These are phyloP conservation scores for Capsicum pubescens DNA, from an alignment of 257 asterid species.

Conservation along the genomic window DNA sequence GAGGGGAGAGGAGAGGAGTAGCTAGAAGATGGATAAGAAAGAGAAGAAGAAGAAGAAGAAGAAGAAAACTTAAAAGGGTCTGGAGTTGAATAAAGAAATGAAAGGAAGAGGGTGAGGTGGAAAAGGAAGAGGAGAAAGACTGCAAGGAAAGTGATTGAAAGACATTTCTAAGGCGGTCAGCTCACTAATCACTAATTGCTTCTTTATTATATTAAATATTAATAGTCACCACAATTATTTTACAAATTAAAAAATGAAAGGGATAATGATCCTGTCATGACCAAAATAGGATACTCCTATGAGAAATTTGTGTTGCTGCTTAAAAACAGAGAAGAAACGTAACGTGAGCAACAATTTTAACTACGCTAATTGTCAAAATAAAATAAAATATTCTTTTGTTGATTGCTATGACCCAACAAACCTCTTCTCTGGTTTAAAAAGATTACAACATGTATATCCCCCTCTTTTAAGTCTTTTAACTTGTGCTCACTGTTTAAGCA, in stretches of 20 bases:
- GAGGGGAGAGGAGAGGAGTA: neutral
- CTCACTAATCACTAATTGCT: neutral
- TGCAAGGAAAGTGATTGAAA: conserved; percentile 1
- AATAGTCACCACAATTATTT: neutral
- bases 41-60: neutral
- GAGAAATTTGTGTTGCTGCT: neutral
- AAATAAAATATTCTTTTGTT: neutral
- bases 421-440: neutral
- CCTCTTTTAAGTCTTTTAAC: too few species aligned
- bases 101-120: conserved; percentile 18
- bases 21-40: neutral
- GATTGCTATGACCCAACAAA: neutral
- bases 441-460: too few species aligned
- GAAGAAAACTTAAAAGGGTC: too few species aligned
- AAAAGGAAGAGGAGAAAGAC: neutral
- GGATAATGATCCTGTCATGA: conserved; percentile 10
- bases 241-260: neutral
- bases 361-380: neutral
- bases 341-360: neutral
- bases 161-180: conserved; percentile 18
- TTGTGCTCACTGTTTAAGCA: too few species aligned
- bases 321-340: neutral
- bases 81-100: neutral
- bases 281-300: too few species aligned
- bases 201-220: neutral